These are phyloP conservation scores for Paraglomus brasilianum DNA, from an alignment of 192 early-diverging fungal genomes.

Conservation along the genomic window DNA sequence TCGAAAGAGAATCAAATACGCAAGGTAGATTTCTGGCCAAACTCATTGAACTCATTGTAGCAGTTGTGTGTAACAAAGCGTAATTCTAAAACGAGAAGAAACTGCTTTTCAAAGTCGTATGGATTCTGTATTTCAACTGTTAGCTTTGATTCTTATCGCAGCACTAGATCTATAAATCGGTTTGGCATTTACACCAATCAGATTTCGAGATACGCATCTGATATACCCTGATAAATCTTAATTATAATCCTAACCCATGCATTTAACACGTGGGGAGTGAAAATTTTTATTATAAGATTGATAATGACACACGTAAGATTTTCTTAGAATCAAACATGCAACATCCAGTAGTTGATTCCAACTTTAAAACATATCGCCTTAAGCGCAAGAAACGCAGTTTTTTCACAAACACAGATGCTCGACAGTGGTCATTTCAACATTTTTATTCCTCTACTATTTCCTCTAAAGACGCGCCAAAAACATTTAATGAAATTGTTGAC, in stretches of 20 bases:
- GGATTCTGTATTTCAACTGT: conserved; percentile 19
- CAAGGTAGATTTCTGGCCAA: conserved; percentile 7
- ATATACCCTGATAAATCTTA: too few relatives aligned
- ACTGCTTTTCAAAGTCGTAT: conserved; percentile 7
- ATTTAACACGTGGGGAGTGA: too few relatives aligned
- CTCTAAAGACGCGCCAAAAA: background rate
- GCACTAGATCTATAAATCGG: background rate
- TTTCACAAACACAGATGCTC: conserved; percentile 3
- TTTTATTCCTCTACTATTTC: conserved; percentile 8
- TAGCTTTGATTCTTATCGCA: conserved; percentile 18
- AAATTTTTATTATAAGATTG: too few relatives aligned
- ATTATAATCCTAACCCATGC: too few relatives aligned
- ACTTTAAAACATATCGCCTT: background rate
- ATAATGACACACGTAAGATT: too few relatives aligned
- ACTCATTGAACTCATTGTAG: background rate
- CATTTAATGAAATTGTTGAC: conserved; percentile 10
- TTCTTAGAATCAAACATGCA: conserved; percentile 8
- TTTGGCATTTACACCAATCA: background rate
- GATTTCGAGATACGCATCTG: too few relatives aligned
- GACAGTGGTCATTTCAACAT: background rate
- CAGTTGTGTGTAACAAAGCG: conserved; percentile 5
- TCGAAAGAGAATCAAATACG: conserved; percentile 3
- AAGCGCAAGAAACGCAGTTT: background rate
- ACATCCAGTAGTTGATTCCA: background rate
- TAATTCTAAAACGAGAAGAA: background rate